Evolutionary conservation across 768 basidiomycete species (phyloP).

Genomic region (Trichaptum fuscoviolaceum): DNA sequence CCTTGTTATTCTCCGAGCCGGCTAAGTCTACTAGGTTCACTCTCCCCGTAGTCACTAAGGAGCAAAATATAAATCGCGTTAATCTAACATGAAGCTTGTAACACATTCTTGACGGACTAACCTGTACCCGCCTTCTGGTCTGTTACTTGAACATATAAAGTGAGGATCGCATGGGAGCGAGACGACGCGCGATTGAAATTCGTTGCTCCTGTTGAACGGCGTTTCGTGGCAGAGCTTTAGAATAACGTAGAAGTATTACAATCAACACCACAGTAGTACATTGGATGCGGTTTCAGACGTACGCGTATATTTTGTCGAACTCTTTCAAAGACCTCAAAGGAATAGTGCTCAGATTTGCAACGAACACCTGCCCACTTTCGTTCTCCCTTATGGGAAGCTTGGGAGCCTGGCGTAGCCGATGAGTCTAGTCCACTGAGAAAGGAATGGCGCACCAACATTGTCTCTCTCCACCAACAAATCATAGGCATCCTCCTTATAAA

Average conservation of each 20-base stretch:
- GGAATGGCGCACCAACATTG: slow-evolving; percentile 43
- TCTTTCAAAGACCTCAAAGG: slow-evolving; percentile 38
- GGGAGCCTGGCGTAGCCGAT: slow-evolving; percentile 29
- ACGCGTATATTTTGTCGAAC: slow-evolving; percentile 44
- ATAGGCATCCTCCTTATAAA: slow-evolving; percentile 88
- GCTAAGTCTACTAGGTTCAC: slow-evolving; percentile 87
- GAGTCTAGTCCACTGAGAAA: slow-evolving; percentile 35
- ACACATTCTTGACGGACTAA: background rate
- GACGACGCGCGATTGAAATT: slow-evolving; percentile 82
- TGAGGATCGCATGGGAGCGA: slow-evolving; percentile 83
- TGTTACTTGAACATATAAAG: slow-evolving; percentile 58
- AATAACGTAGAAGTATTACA: too few species aligned
- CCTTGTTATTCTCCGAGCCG: slow-evolving; percentile 89
- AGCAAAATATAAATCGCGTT: background rate
- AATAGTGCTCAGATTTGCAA: slow-evolving; percentile 42
- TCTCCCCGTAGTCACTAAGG: slow-evolving; percentile 61
- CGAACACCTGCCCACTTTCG: slow-evolving; percentile 45
- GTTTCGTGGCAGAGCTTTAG: slow-evolving; percentile 64
- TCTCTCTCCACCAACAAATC: slow-evolving; percentile 77
- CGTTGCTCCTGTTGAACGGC: slow-evolving; percentile 81
- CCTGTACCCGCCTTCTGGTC: slow-evolving; percentile 32
- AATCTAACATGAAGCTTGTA: background rate
- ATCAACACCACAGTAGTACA: too few species aligned
- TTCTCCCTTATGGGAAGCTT: slow-evolving; percentile 56
- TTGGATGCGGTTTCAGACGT: too few species aligned